Evolutionary conservation across 1,284 basidiomycete species (phyloP).

Genomic region (Trichosporon sp.): DNA sequence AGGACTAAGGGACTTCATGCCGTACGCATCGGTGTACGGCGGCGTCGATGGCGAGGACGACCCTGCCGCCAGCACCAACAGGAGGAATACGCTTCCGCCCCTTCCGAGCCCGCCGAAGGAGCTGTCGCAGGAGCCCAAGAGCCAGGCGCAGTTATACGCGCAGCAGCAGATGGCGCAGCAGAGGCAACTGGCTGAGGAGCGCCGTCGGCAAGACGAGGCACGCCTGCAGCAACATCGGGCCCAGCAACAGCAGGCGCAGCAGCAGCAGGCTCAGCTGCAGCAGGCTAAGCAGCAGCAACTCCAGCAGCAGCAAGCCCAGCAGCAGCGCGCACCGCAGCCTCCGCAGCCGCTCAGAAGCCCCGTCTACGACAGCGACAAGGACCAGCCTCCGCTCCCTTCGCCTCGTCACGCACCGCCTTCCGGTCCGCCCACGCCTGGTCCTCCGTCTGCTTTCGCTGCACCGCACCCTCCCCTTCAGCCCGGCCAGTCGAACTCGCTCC

Average conservation of each 20-base stretch:
- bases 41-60: slow-evolving; percentile 3
- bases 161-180: slow-evolving; percentile 18
- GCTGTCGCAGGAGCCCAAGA: neutral
- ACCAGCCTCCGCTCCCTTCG: neutral
- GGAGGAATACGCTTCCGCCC: slow-evolving; percentile 7
- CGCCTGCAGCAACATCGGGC: neutral
- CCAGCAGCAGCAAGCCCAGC: neutral
- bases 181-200: neutral
- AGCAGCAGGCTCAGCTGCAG: neutral
- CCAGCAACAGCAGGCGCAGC: neutral
- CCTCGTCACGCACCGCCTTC: neutral
- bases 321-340: neutral
- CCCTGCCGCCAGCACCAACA: neutral
- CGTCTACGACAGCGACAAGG: neutral
- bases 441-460: neutral
- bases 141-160: slow-evolving; percentile 8
- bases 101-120: neutral
- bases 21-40: slow-evolving; percentile 10
- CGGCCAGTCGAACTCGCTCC: neutral
- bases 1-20: slow-evolving; percentile 8
- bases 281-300: neutral
- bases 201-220: neutral
- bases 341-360: neutral
- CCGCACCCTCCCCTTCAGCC: neutral
- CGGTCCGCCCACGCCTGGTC: neutral